Base-by-base conservation (phyloP, 345 rosid genomes). In the Stellera chamaejasme region DNA sequence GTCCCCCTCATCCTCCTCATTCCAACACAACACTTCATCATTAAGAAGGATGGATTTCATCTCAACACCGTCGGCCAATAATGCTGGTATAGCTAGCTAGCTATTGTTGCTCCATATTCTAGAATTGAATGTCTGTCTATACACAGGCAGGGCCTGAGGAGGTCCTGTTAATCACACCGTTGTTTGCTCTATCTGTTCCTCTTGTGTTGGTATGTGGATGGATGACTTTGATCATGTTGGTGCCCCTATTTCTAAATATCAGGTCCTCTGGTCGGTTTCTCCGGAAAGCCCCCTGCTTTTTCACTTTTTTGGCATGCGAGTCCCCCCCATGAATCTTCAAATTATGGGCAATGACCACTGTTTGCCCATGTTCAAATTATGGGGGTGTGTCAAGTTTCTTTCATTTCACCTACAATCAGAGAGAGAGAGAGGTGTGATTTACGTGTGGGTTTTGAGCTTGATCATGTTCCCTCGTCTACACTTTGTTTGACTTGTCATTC, bases 1-100 rank as follows among this genome's bases (percentile, higher is more conserved):
- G 96, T 65, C 80, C 85, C 5, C 67, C 74, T 0, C 23, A 19
- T 19, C 56, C 81, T 1, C 32, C 59, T 4, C 52, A 68, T 10
- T n/a, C 39, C 39, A 32, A 32, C 39, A 32, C 70, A 28, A 56
- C 68, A 0, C 23, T 19, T 19, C 78, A 70, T 54, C 78, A 71
- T 23, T 79, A 72, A 82, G 7, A 10, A 8, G 13, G 23, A 10
- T 58, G n/a, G 23, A 10, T 58, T 19, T 14, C 14, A 10, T 28
- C n/a, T 10, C 60, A 27, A 39, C 25, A n/a, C 55, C 4, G 42
- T 25, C 25, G 23, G 23, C 23, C 23, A 19, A 45, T 23, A 23
- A 54, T 39, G 47, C 63, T 32, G 8, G 39, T 32, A 19, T 19
- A 19, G 23, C 23, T 19, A 19, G 23, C 23, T 19, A 19, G 23